phyloP scores from a whole-genome alignment of 108 stramenopile genomes.

The Nitzschia palea region DNA sequence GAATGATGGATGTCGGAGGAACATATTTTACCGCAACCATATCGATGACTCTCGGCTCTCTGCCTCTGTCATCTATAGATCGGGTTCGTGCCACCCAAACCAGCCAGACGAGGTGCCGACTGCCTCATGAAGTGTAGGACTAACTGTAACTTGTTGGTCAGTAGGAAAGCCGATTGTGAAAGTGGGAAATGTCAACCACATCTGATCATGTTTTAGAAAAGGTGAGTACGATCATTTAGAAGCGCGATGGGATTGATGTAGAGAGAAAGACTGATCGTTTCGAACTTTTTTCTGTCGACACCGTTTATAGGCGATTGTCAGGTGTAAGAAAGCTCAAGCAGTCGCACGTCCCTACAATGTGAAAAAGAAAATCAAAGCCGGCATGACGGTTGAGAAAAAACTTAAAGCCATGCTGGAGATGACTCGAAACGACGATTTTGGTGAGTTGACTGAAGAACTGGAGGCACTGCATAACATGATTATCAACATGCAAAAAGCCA shows the following conservation, averaged over 20 bases:
- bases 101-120: too few relatives aligned
- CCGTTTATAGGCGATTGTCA: conserved; percentile 16
- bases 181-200: conserved; percentile 13
- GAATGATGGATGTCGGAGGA: too few relatives aligned
- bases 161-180: too few relatives aligned
- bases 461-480: conserved; percentile 20
- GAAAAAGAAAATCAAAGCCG: conserved; percentile 33
- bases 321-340: conserved; percentile 38
- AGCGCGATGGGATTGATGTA: too few relatives aligned
- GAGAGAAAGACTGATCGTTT: background rate
- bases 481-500: conserved; percentile 30
- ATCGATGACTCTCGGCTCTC: too few relatives aligned
- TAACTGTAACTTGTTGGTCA: too few relatives aligned
- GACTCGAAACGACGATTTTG: conserved; percentile 23
- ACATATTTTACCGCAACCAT: too few relatives aligned
- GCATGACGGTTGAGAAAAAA: conserved; percentile 19
- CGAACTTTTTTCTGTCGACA: background rate
- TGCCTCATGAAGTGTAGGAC: too few relatives aligned
- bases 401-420: conserved; percentile 17
- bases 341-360: conserved; percentile 24
- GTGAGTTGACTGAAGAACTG: conserved; percentile 27
- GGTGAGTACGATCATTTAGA: conserved; percentile 13
- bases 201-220: conserved; percentile 26
- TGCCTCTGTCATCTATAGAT: too few relatives aligned
- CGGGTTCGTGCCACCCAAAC: too few relatives aligned